These are phyloP conservation scores for Penicillium longicatenatum DNA, from an alignment of 495 filamentous ascomycete species.

Conservation along the genomic window DNA sequence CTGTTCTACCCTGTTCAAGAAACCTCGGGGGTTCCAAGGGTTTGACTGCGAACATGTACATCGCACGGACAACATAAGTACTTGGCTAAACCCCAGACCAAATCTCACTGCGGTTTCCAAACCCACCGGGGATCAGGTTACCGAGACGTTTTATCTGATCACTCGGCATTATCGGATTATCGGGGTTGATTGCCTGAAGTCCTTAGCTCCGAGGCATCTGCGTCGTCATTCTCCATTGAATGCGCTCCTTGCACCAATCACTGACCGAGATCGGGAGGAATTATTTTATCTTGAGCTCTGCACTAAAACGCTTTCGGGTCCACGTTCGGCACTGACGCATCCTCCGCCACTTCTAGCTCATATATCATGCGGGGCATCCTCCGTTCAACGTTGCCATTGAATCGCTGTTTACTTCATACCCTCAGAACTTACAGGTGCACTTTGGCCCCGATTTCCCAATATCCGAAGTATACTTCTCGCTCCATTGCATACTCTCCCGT, in stretches of 20 bases:
- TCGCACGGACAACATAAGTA: neutral
- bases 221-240: neutral
- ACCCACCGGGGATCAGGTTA: constrained; percentile 9
- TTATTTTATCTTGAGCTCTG: neutral
- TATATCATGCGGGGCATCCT: neutral
- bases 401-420: neutral
- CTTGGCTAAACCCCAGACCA: too few relatives aligned
- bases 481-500: neutral
- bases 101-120: neutral
- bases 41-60: neutral
- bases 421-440: neutral
- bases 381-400: neutral
- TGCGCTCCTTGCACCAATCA: neutral
- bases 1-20: too few relatives aligned
- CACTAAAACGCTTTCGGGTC: neutral
- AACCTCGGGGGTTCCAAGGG: too few relatives aligned
- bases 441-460: too few relatives aligned
- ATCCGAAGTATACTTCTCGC: neutral
- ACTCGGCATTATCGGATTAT: constrained; percentile 6
- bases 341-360: neutral
- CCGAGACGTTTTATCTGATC: constrained; percentile 4
- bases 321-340: neutral
- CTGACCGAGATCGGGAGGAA: neutral
- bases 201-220: neutral
- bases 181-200: constrained; percentile 3